phyloP scores from a whole-genome alignment of 2,329 filamentous ascomycete species.

The Apiospora arundinis region DNA sequence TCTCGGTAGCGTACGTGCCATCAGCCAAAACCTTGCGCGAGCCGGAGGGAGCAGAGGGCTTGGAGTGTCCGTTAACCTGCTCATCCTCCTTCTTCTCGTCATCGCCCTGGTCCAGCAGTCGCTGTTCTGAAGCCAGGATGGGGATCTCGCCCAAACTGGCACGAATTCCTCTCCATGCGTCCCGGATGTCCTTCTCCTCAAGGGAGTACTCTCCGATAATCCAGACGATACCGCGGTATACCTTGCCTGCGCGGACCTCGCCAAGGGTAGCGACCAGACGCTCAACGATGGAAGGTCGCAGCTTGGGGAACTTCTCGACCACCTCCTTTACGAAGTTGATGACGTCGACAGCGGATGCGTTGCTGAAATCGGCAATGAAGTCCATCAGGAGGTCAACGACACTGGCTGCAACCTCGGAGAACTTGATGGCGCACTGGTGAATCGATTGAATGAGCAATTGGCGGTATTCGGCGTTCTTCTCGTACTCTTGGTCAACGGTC shows the following conservation, averaged over 20 bases:
- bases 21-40: constrained; percentile 93
- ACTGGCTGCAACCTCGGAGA: constrained; percentile 95
- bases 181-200: constrained; percentile 90
- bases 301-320: constrained; percentile 93
- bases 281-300: constrained; percentile 85
- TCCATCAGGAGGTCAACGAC: constrained; percentile 98
- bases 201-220: constrained; percentile 97
- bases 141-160: constrained; percentile 95
- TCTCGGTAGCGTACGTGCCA: constrained; percentile 97
- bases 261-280: constrained; percentile 88
- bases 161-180: constrained; percentile 95
- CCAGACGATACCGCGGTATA: constrained; percentile 96
- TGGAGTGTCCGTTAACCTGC: constrained; percentile 82
- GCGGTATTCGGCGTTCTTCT: constrained; percentile 96
- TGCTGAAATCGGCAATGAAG: constrained; percentile 98
- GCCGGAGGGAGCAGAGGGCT: constrained; percentile 76
- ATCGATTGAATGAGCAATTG: constrained; percentile 96
- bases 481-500: constrained; percentile 97
- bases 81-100: constrained; percentile 66
- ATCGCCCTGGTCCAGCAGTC: constrained; percentile 85
- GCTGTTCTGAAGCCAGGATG: constrained; percentile 92
- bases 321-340: constrained; percentile 99
- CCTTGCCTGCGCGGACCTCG: constrained; percentile 95
- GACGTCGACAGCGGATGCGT: constrained; percentile 93
- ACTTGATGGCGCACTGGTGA: constrained; percentile 98